Percentiles rank a stretch among this genome's conserved stretches.
phyloP scores from a whole-genome alignment of 768 basidiomycete genomes.

The Termitomyces sp. region DNA sequence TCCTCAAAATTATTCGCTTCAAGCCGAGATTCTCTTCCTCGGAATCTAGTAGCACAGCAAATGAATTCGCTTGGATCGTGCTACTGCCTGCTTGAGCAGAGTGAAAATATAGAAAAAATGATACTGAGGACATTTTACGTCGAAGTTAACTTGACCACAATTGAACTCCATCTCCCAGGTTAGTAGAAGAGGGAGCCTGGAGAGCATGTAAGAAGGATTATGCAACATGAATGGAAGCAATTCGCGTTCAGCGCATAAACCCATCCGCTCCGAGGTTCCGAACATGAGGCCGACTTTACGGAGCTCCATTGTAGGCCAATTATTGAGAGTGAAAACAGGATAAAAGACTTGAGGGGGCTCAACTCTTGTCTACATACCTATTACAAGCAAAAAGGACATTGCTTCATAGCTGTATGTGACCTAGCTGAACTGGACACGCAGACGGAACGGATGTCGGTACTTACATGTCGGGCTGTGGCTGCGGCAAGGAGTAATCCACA shows the following conservation, averaged over 20 bases:
- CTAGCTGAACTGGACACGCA: neutral
- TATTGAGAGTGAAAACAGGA: neutral
- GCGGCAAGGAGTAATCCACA: neutral
- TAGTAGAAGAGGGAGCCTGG: neutral
- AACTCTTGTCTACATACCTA: neutral
- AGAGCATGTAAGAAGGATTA: slow-evolving; percentile 1
- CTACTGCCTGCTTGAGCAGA: neutral
- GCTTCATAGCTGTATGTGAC: neutral
- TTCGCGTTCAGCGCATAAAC: neutral
- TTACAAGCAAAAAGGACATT: slow-evolving; percentile 4
- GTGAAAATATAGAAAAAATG: neutral
- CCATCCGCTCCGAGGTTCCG: slow-evolving; percentile 1
- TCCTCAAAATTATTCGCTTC: slow-evolving; percentile 3
- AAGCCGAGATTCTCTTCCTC: neutral
- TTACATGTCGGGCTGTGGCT: neutral
- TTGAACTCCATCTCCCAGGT: neutral
- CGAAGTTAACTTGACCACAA: neutral
- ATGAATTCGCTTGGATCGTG: neutral
- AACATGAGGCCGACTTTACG: slow-evolving; percentile 2
- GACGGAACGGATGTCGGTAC: neutral
- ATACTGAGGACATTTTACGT: neutral
- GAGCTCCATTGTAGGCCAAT: neutral
- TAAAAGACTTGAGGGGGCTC: neutral
- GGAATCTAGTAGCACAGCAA: neutral
- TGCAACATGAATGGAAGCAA: slow-evolving; percentile 6